Base-by-base conservation (phyloP, 2,329 filamentous ascomycete species). In the Venturia asperata region DNA sequence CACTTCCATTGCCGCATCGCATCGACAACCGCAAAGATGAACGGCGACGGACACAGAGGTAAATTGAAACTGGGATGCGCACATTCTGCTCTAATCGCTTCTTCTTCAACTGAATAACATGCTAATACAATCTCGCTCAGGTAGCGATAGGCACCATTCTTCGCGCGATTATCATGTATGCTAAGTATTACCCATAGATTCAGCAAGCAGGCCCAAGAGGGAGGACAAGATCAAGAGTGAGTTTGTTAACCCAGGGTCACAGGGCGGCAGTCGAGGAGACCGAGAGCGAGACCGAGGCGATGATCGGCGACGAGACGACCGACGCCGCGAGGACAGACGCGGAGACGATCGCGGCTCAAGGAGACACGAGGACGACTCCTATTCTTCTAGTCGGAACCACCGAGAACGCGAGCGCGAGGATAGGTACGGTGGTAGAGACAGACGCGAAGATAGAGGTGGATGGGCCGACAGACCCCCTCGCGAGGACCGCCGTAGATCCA, bases 391-490 rank as follows among this genome's bases (percentile, higher is more conserved):
- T 77, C 89, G 93, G 70, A 92, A 88, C 79, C 95, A 96, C 76
- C 86, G 93, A 74, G 93, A 96, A 75, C 84, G 93, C 68, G 93
- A 97, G 79, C 89, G 93, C 68, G 93, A 97, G 77, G 93, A 97
- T 71, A 85, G 92, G 74, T 97, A 97, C 74, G 85, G 86, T 45
- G 87, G 88, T 42, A 84, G 89, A 68, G 70, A 68, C 19, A 72
- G 74, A 67, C 77, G 83, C 24, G 76, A 77, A 45, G 81, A 85
- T 66, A 85, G 87, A 64, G 83, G 89, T 68, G 89, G 89, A 69
- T 91, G 89, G 87, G 87, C 89, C 73, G 83, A 88, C 74, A 37
- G 52, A 19, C 52, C 52, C 19, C 49, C 49, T 58, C 52, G 52
- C 52, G 52, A 58, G 52, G 52, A 58, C 52, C 52, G 52, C 6